Conservation (phyloP, 2,329 filamentous ascomycete species). For the Alternaria infectoria region DNA sequence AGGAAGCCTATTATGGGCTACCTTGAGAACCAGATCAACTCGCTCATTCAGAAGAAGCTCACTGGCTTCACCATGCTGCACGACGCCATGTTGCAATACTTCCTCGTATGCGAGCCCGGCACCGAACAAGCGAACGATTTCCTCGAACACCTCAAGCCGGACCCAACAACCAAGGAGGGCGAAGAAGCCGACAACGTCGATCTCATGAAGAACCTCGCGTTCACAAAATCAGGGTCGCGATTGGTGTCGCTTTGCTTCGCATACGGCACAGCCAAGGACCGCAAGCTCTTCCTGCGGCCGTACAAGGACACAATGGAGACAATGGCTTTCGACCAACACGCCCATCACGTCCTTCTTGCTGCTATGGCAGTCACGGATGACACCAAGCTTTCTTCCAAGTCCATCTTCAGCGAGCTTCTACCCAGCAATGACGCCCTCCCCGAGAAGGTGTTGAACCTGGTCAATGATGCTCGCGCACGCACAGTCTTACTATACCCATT, state of each 20-base stretch:
- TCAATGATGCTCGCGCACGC: constrained; percentile 69
- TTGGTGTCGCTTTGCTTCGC: constrained; percentile 83
- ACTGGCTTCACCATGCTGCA: constrained; percentile 98
- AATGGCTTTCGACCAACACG: constrained; percentile 81
- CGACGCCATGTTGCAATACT: constrained; percentile 98
- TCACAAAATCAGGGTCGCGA: constrained; percentile 86
- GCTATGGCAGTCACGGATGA: constrained; percentile 94
- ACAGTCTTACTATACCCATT: constrained; percentile 82
- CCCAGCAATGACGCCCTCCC: constrained; percentile 58
- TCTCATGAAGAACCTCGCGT: constrained; percentile 91
- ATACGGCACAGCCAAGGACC: constrained; percentile 87
- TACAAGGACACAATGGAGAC: constrained; percentile 89
- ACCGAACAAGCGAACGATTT: constrained; percentile 87
- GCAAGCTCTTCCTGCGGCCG: constrained; percentile 83
- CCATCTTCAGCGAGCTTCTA: constrained; percentile 85
- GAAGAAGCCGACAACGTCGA: constrained; percentile 59
- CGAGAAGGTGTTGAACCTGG: constrained; percentile 69
- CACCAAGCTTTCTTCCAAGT: constrained; percentile 84
- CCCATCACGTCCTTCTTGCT: constrained; percentile 80
- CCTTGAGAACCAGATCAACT: constrained; percentile 85
- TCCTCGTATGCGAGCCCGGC: constrained; percentile 76
- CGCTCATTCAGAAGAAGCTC: constrained; percentile 93
- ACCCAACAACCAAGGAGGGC: constrained; percentile 74
- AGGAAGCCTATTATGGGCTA: constrained; percentile 84
- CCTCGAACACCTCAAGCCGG: constrained; percentile 86